Evolutionary conservation across 169 alveolate genomes (phyloP), one percentile per base, ranked within the genome.

Genomic region (Besnoitia besnoiti): DNA sequence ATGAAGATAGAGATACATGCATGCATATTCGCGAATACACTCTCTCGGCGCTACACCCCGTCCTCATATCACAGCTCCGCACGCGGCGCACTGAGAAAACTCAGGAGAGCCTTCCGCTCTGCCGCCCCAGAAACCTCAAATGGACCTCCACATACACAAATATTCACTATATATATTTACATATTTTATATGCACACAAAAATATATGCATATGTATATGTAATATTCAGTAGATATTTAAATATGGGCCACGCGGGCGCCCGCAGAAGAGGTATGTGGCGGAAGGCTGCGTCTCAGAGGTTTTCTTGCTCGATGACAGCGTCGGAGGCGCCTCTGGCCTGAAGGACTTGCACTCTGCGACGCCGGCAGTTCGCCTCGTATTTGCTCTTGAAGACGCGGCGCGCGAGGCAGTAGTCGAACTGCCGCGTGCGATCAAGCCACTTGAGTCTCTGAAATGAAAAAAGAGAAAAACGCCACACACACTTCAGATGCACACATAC

Each of bases 381-480:
- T 40, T 37, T 77, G 44, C 44, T 42, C 21, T 44, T 77, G 55
- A 88, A 88, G 37, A 75, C 92, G 14, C 87, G 85, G 24, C 92
- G 85, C 21, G 92, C 92, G 51, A 88, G 79, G 82, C 50, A 80
- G 67, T 90, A 90, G 39, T 90, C 85, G 73, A 90, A 90, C 47
- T 75, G 90, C 8, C 90, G 89, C 62, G 85, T 82, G 27, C 88
- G 80, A 50, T 90, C 85, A 30, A 90, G 51, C 82, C 77, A 82
- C 39, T 59, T 76, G 40, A 90, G 67, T 35, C 90, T 16, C 93
- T 90, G 93, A 85, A 40, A 39, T 3, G 24, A 24, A 73, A 30
- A 35, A 33, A 0, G 21, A 89, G 39, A 35, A 67, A 39, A 73
- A 35, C 46, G 47, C 55, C 44, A 44, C 21, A 44, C 76, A 82